A percentile compares a stretch with the other conserved stretches of the same genome.
phyloP scores from a whole-genome alignment of 768 basidiomycete genomes.

The Mycena chlorophos region DNA sequence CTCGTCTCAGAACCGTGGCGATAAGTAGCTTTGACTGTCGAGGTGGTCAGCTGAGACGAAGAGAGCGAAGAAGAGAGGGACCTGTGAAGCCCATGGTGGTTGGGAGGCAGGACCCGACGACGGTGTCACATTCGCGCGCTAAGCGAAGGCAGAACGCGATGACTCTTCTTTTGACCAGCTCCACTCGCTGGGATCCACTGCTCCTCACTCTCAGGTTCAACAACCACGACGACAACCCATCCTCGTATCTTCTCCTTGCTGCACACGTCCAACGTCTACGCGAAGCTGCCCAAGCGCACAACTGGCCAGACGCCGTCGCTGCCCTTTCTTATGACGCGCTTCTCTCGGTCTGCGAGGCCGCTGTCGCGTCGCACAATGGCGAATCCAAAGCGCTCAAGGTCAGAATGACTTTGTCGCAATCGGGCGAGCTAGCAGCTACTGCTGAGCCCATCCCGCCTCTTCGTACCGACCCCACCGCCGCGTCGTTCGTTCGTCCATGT shows the following conservation, averaged over 20 bases:
- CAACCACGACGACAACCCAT: slow-evolving; percentile 49
- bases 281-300: slow-evolving; percentile 49
- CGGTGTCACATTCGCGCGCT: too few species aligned
- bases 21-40: slow-evolving; percentile 82
- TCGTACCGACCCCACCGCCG: slow-evolving; percentile 21
- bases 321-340: slow-evolving; percentile 42
- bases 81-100: too few species aligned
- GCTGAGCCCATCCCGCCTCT: slow-evolving; percentile 14
- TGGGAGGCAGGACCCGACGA: too few species aligned
- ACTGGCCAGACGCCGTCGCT: slow-evolving; percentile 43
- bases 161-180: slow-evolving; percentile 42
- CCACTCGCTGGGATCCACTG: slow-evolving; percentile 58
- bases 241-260: slow-evolving; percentile 59
- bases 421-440: slow-evolving; percentile 20
- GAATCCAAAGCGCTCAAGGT: slow-evolving; percentile 26
- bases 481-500: slow-evolving; percentile 13
- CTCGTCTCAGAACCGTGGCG: slow-evolving; percentile 55
- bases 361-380: slow-evolving; percentile 34
- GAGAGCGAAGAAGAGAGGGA: too few species aligned
- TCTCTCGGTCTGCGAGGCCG: slow-evolving; percentile 45
- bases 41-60: slow-evolving; percentile 32
- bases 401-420: slow-evolving; percentile 43
- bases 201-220: slow-evolving; percentile 58
- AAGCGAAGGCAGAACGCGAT: too few species aligned
- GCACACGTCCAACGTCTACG: slow-evolving; percentile 63